A percentile compares a stretch with the other conserved stretches of the same genome.
Conservation (phyloP, 108 stramenopile species). For the Cyclotella baltica region DNA sequence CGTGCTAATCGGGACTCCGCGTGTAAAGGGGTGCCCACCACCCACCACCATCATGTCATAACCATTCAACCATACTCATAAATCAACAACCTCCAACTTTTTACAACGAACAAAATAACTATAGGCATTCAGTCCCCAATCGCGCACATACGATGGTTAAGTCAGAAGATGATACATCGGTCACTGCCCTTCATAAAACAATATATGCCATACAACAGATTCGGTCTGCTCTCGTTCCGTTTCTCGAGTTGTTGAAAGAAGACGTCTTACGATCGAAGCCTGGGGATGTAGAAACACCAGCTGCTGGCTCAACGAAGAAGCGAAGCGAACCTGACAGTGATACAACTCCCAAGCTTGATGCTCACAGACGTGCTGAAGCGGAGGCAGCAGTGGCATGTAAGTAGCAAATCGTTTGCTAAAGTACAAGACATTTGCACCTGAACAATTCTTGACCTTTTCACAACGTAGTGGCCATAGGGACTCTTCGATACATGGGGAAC, state of each 20-base stretch:
- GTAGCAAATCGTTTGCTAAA: neutral
- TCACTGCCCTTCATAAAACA: constrained; percentile 45
- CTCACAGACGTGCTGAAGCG: constrained; percentile 52
- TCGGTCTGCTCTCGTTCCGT: constrained; percentile 34
- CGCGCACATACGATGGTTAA: constrained; percentile 5
- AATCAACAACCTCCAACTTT: neutral
- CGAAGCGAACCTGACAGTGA: constrained; percentile 9
- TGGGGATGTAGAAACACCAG: neutral
- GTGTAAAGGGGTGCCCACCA: too few species aligned
- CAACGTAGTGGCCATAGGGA: constrained; percentile 75
- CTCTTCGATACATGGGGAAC: constrained; percentile 81
- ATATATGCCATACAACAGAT: constrained; percentile 46
- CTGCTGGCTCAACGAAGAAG: constrained; percentile 8
- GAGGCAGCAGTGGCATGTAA: constrained; percentile 66
- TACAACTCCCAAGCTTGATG: constrained; percentile 14
- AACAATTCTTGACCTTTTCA: neutral
- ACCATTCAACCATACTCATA: neutral
- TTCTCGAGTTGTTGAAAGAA: constrained; percentile 28
- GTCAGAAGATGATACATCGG: constrained; percentile 23
- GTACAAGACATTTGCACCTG: neutral
- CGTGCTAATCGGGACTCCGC: too few species aligned
- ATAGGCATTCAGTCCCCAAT: too few species aligned
- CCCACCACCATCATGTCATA: too few species aligned
- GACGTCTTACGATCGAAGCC: constrained; percentile 11
- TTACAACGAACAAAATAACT: too few species aligned